These are phyloP conservation scores for Metschnikowia chrysomelidarum DNA, from an alignment of 805 yeast genomes.

Conservation along the genomic window DNA sequence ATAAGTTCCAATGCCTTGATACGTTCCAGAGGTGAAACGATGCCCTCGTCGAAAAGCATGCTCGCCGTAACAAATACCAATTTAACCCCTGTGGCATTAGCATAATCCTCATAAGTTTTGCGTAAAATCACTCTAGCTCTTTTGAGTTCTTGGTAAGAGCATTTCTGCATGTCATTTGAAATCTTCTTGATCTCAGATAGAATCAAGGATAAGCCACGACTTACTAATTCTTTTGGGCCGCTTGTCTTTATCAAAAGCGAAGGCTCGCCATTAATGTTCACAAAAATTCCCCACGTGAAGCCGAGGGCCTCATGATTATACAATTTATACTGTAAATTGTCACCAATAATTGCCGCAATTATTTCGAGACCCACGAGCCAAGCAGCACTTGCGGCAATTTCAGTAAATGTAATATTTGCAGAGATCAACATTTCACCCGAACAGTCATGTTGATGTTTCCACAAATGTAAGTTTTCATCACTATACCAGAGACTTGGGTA, in stretches of 20 bases:
- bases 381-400: constrained; percentile 29
- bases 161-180: constrained; percentile 5
- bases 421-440: constrained; percentile 3
- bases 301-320: constrained; percentile 58
- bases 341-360: constrained; percentile 47
- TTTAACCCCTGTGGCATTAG: constrained; percentile 43
- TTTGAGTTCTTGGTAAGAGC: constrained; percentile 35
- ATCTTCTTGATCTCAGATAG: constrained; percentile 28
- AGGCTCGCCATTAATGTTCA: constrained; percentile 54
- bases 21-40: constrained; percentile 55
- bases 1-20: constrained; percentile 53
- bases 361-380: constrained; percentile 53
- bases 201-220: constrained; percentile 32
- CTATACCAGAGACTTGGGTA: constrained; percentile 4
- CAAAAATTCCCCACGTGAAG: constrained; percentile 53
- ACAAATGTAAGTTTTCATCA: constrained; percentile 8
- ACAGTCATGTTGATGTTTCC: constrained; percentile 6
- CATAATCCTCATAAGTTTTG: constrained; percentile 44
- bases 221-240: constrained; percentile 49
- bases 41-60: constrained; percentile 53
- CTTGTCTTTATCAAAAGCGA: constrained; percentile 51
- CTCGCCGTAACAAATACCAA: constrained; percentile 50
- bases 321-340: constrained; percentile 36
- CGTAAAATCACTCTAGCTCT: constrained; percentile 49
- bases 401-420: constrained; percentile 44